phyloP scores from a whole-genome alignment of 1,284 basidiomycete species.

The Gymnopus androsaceus region DNA sequence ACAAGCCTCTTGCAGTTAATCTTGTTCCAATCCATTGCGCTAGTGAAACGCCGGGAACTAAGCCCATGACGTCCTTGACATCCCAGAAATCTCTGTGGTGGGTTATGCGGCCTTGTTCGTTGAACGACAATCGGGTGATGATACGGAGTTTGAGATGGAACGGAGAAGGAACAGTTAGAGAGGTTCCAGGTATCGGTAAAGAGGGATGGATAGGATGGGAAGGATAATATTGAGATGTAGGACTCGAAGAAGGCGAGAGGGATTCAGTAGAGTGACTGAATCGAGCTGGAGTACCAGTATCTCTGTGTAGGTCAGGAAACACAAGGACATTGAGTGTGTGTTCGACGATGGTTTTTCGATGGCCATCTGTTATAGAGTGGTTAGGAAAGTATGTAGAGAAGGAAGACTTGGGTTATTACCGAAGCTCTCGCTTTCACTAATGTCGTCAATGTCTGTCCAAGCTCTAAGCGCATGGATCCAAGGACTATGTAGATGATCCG shows the following conservation, averaged over 20 bases:
- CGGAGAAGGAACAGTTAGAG: conserved; percentile 61
- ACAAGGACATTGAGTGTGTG: conserved; percentile 62
- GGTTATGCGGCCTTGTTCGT: conserved; percentile 72
- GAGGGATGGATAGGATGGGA: conserved; percentile 37
- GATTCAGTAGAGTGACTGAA: conserved; percentile 34
- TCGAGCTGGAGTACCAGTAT: conserved; percentile 31
- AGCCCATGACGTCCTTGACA: conserved; percentile 65
- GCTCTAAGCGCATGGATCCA: conserved; percentile 62
- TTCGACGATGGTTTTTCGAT: conserved; percentile 69
- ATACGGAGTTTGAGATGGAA: conserved; percentile 70
- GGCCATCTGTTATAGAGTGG: conserved; percentile 52
- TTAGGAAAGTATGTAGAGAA: conserved; percentile 11
- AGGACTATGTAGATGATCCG: conserved; percentile 38
- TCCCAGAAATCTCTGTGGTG: conserved; percentile 79
- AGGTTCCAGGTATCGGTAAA: conserved; percentile 54
- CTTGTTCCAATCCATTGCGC: conserved; percentile 68
- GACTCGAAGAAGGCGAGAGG: conserved; percentile 27
- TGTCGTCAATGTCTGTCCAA: conserved; percentile 73
- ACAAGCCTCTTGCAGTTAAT: conserved; percentile 56
- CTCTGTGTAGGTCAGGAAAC: conserved; percentile 53
- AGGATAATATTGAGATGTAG: conserved; percentile 15
- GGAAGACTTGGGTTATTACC: conserved; percentile 53
- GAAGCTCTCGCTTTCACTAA: conserved; percentile 75
- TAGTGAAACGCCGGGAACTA: conserved; percentile 65
- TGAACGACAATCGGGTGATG: conserved; percentile 69